phyloP scores from a whole-genome alignment of 345 rosid genomes.

The Abelmoschus esculentus region DNA sequence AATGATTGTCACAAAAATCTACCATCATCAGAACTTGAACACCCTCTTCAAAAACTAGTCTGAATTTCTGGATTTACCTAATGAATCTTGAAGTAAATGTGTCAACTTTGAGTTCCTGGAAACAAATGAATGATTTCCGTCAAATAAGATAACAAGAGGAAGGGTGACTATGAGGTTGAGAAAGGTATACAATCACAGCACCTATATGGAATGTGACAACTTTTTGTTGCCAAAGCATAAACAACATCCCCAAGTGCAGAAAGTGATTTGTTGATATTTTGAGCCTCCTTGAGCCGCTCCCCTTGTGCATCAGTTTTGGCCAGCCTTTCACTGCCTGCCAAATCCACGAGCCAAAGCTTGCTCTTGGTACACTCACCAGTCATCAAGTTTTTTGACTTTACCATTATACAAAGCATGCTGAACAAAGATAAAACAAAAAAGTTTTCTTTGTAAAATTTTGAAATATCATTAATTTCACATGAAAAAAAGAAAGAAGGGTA shows the following conservation, averaged over 20 bases:
- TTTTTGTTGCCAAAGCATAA: conserved; percentile 77
- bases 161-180: not conserved
- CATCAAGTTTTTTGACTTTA: conserved; percentile 71
- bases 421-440: conserved; percentile 15
- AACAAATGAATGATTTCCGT: conserved; percentile 26
- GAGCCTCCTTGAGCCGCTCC: conserved; percentile 95
- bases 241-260: conserved; percentile 88
- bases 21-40: conserved; percentile 3
- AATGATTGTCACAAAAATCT: not conserved
- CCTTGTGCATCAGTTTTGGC: conserved; percentile 90
- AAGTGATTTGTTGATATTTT: conserved; percentile 82
- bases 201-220: conserved; percentile 92
- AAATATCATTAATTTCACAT: not conserved
- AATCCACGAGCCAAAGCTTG: conserved; percentile 75
- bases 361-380: conserved; percentile 86
- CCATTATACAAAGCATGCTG: conserved; percentile 94
- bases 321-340: conserved; percentile 95
- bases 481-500: not conserved
- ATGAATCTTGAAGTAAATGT: conserved; percentile 90
- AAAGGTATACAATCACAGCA: conserved; percentile 13
- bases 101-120: conserved; percentile 93
- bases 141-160: not conserved
- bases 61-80: conserved; percentile 42
- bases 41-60: conserved; percentile 7
- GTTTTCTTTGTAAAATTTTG: not conserved